These are phyloP conservation scores for Saccharum spontaneum DNA, from an alignment of 176 grass and related monocot genomes.

Conservation along the genomic window DNA sequence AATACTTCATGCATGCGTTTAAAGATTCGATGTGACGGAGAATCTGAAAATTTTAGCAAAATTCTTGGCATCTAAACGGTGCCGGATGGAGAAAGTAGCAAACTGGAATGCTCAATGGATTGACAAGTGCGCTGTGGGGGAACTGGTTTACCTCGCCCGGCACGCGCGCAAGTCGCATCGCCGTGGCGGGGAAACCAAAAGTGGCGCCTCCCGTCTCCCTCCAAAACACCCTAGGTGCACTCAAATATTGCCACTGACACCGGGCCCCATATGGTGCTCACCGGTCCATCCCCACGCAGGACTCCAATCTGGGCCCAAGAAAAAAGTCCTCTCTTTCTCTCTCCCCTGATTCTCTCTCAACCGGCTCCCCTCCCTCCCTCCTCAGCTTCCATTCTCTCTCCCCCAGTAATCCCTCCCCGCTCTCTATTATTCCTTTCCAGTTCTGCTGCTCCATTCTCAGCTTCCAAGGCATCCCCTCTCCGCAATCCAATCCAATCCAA, in stretches of 20 bases:
- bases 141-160: too few species aligned
- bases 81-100: too few species aligned
- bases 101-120: too few species aligned
- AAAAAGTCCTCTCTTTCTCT: neutral
- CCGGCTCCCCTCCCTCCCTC: neutral
- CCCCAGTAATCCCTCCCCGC: neutral
- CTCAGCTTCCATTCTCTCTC: neutral
- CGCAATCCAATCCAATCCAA: slow-evolving; percentile 3
- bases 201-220: neutral
- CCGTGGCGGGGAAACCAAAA: slow-evolving; percentile 58
- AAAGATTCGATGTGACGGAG: too few species aligned
- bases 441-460: neutral
- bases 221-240: neutral
- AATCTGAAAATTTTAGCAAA: too few species aligned
- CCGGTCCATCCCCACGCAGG: neutral
- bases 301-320: neutral
- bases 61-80: too few species aligned
- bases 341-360: neutral
- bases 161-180: neutral
- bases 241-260: neutral
- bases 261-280: neutral
- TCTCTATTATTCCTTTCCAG: neutral
- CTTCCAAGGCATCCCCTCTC: neutral
- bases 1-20: too few species aligned
- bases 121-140: too few species aligned